Evolutionary conservation across 2,329 filamentous ascomycete species (phyloP), one percentile per base, ranked within the genome.

Genomic region (Davidsoniella virescens): DNA sequence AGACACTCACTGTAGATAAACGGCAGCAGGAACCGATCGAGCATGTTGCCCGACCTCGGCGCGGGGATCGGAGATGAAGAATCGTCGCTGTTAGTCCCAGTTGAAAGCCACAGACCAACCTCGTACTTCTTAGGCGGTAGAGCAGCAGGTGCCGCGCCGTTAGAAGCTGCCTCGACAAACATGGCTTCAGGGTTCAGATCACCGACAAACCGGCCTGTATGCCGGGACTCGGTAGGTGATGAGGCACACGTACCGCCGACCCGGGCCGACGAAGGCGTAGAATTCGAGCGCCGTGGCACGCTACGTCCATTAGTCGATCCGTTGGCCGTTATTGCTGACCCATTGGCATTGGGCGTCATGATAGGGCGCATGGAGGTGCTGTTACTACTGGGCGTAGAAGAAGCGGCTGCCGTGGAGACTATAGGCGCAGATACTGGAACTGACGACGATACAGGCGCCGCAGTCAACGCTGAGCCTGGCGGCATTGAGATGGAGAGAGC

Each of bases 171-270:
- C 55, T 76, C 72, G 56, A 75, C 65, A 51, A 80, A 75, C 59
- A 78, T 72, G 52, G 71, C 71, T 58, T 78, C 75, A 2, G 75
- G 76, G 55, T 76, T 79, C 25, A 77, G 57, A 56, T 78, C 75
- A 16, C 75, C 73, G 37, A 78, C 70, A 50, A 77, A 78, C 5
- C 75, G 70, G 1, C 64, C 65, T 0, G 64, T 62, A 38, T 25
- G 37, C 8, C 45, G 52, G 25, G 43, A 17, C 10, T 38, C 16
- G 14, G 46, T 33, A 10, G 47, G 33, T 2, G 51, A 44, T 2
- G 51, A 51, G 33, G 44, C n/a, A 41, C 25, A 45, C 14, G 45
- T 45, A 5, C 44, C 16, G 6, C 17, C 33, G 16, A 40, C 20
- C 10, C 36, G 37, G 17, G 47, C 40, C 7, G 40, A 33, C 12